These are phyloP conservation scores for Aspergillus hancockii DNA, from an alignment of 495 filamentous ascomycete genomes.

Conservation along the genomic window DNA sequence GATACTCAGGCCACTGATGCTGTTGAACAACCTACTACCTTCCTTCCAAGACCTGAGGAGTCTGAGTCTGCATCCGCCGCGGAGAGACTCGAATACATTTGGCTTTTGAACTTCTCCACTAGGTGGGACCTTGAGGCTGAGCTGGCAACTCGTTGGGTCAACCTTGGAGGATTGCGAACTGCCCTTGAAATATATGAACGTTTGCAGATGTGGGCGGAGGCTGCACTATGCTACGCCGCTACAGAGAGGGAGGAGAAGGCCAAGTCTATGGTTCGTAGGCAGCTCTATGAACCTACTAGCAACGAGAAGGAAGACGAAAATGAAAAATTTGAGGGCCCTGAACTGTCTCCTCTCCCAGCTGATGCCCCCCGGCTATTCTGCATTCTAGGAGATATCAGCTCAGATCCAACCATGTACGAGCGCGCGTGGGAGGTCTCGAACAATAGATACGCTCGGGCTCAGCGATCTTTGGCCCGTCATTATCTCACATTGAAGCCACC, in stretches of 20 bases:
- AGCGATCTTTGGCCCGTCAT: slow-evolving; percentile 80
- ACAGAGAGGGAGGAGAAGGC: slow-evolving; percentile 86
- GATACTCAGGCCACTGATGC: slow-evolving; percentile 29
- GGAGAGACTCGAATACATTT: slow-evolving; percentile 79
- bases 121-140: slow-evolving; percentile 94
- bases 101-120: slow-evolving; percentile 77
- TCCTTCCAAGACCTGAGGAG: slow-evolving; percentile 76
- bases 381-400: slow-evolving; percentile 88
- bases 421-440: slow-evolving; percentile 87
- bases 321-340: slow-evolving; percentile 59
- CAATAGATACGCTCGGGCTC: slow-evolving; percentile 78
- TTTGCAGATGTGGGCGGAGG: slow-evolving; percentile 93
- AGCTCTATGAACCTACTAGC: slow-evolving; percentile 68
- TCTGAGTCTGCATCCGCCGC: slow-evolving; percentile 74
- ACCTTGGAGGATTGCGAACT: slow-evolving; percentile 80
- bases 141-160: slow-evolving; percentile 86
- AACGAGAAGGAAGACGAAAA: slow-evolving; percentile 50
- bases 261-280: slow-evolving; percentile 66
- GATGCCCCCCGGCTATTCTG: slow-evolving; percentile 90
- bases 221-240: slow-evolving; percentile 81
- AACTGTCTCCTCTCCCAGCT: slow-evolving; percentile 67
- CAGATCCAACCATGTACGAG: slow-evolving; percentile 71
- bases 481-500: slow-evolving; percentile 61
- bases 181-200: slow-evolving; percentile 96
- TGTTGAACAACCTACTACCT: slow-evolving; percentile 57